Evolutionary conservation across 768 basidiomycete species (phyloP), one percentile per base, ranked within the genome.

Genomic region (Boletellus sp.): DNA sequence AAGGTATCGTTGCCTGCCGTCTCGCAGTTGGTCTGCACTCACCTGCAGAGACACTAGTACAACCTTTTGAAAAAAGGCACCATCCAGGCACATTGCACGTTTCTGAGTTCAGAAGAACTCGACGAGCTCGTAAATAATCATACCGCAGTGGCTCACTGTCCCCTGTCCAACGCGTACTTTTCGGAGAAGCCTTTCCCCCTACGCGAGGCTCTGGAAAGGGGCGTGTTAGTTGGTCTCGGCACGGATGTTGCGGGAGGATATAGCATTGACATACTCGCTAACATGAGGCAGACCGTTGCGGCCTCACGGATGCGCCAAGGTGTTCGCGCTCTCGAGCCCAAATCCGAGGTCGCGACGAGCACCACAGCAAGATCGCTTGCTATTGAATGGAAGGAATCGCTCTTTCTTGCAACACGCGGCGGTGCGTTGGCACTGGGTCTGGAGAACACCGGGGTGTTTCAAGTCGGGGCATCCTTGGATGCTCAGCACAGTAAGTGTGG

Each of bases 191-290:
- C 84, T 1, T 85, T 90, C 60, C 78, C 75, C 3, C 70, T 88
- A 31, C 80, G 83, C 28, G 88, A 91, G 64, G 88, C 89, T 4
- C 70, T 93, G 31, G 68, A 77, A 38, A 67, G 65, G 24, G 77
- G 75, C 0, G 81, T 92, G 26, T 77, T 74, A 23, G 80, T 94
- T 11, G 93, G 92, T 0, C 77, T 95, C 1, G 93, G 93, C 2
- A 83, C 84, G 19, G 93, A 95, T 56, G 72, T 94, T 38, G 90
- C 90, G 2, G 93, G 92, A 2, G 93, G 93, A 5, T 94, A 94
- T 65, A 80, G 79, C 41, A 62, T 84, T 32, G 85, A 88, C 58
- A 80, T 94, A 15, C 86, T 91, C 79, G 75, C 69, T 40, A 74
- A 80, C 19, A 94, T 94, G 93, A 75, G 93, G 42, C 80, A 83